A percentile compares a stretch with the other conserved stretches of the same genome.
Evolutionary conservation across 139 green algal species (phyloP).

Genomic region (Chlorella sp.): DNA sequence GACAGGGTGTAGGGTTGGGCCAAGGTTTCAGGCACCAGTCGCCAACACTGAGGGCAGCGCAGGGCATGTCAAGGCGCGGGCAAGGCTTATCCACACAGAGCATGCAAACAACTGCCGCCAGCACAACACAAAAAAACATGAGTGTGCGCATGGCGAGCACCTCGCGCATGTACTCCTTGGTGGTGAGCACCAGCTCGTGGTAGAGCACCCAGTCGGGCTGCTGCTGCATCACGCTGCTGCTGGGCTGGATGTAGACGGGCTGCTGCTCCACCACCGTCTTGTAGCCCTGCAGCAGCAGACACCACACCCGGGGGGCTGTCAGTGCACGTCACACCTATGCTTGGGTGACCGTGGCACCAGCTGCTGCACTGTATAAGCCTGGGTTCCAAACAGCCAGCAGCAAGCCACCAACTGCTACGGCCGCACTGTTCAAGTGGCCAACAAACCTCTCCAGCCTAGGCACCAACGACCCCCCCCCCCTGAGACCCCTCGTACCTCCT

Average conservation of each 20-base stretch:
- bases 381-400: no score
- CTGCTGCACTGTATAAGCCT: no score
- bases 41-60: no score
- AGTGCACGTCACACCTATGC: neutral
- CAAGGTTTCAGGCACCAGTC: neutral
- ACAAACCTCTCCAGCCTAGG: neutral
- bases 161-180: constrained; percentile 97
- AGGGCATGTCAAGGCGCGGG: no score
- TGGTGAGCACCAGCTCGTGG: constrained; percentile 87
- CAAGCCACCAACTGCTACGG: no score
- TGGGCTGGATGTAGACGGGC: constrained; percentile 96
- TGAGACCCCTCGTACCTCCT: no score
- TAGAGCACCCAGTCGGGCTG: constrained; percentile 38
- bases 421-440: no score
- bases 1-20: neutral
- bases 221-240: constrained; percentile 67
- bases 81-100: no score
- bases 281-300: no score
- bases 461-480: neutral
- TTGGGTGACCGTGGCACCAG: no score
- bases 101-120: no score
- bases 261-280: constrained; percentile 83
- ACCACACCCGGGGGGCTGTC: neutral
- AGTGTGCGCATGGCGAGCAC: constrained; percentile 82
- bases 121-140: no score